A percentile compares a stretch with the other conserved stretches of the same genome.
These are phyloP conservation scores for Plectranthus barbatus DNA, from an alignment of 257 asterid species.

Conservation along the genomic window DNA sequence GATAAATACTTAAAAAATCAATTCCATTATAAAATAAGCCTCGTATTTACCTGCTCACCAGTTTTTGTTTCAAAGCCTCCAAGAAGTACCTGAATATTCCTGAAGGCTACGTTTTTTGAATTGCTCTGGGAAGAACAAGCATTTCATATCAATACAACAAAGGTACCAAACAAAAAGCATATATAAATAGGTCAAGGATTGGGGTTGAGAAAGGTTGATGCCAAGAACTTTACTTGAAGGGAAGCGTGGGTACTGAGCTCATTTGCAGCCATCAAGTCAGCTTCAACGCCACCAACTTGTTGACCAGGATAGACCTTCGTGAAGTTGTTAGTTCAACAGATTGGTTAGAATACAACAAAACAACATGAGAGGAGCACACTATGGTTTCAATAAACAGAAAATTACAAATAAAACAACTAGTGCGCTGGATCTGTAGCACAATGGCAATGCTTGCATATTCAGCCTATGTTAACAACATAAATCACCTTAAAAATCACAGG, in stretches of 20 bases:
- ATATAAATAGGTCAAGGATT: neutral
- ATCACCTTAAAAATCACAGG: slow-evolving; percentile 80
- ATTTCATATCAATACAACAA: slow-evolving; percentile 6
- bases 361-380: neutral
- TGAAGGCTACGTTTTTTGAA: slow-evolving; percentile 32
- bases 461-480: neutral
- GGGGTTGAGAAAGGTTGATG: neutral
- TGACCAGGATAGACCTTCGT: slow-evolving; percentile 95
- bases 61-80: slow-evolving; percentile 96
- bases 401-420: neutral
- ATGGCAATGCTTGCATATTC: neutral
- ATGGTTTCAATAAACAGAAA: neutral
- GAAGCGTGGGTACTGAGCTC: slow-evolving; percentile 83
- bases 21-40: slow-evolving; percentile 1
- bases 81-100: slow-evolving; percentile 65
- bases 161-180: neutral
- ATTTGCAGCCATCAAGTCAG: slow-evolving; percentile 93
- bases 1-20: neutral
- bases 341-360: neutral
- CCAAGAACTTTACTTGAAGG: slow-evolving; percentile 62
- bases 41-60: slow-evolving; percentile 73
- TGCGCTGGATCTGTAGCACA: neutral
- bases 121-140: slow-evolving; percentile 39
- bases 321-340: slow-evolving; percentile 3
- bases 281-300: slow-evolving; percentile 82